Percentiles rank a stretch among this genome's conserved stretches.
Conservation (phyloP, 2,329 filamentous ascomycete species). For the Trichoderma koningiopsis region DNA sequence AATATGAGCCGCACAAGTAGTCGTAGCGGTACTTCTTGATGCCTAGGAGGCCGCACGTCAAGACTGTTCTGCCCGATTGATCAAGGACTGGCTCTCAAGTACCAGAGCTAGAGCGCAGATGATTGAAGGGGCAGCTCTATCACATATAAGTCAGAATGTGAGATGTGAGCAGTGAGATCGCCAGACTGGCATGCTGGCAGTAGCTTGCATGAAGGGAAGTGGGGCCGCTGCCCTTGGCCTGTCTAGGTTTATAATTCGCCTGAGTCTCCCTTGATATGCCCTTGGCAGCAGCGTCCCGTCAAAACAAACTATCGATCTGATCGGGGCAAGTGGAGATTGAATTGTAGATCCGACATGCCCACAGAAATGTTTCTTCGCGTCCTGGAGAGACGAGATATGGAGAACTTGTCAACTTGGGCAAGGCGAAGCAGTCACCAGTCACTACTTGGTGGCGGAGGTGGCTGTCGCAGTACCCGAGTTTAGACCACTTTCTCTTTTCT, state of each 20-base stretch:
- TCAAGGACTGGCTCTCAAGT: not conserved
- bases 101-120: not conserved
- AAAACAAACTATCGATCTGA: conserved; percentile 20
- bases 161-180: conserved; percentile 30
- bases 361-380: conserved; percentile 1
- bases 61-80: not conserved
- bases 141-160: conserved; percentile 24
- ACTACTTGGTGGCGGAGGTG: not conserved
- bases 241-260: not conserved
- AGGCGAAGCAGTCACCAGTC: not conserved
- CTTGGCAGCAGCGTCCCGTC: not conserved
- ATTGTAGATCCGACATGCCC: not conserved
- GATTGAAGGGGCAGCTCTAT: not conserved
- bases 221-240: conserved; percentile 21
- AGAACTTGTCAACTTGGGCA: not conserved
- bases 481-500: not conserved
- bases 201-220: conserved; percentile 22
- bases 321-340: not conserved
- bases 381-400: not conserved
- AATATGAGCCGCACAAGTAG: not conserved
- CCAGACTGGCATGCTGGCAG: conserved; percentile 29
- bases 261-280: conserved; percentile 19
- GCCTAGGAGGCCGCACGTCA: not conserved
- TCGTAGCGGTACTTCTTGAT: not conserved
- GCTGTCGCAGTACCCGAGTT: conserved; percentile 9